Base-by-base conservation (phyloP, 768 basidiomycete genomes). In the Cystofilobasidium ferigula region DNA sequence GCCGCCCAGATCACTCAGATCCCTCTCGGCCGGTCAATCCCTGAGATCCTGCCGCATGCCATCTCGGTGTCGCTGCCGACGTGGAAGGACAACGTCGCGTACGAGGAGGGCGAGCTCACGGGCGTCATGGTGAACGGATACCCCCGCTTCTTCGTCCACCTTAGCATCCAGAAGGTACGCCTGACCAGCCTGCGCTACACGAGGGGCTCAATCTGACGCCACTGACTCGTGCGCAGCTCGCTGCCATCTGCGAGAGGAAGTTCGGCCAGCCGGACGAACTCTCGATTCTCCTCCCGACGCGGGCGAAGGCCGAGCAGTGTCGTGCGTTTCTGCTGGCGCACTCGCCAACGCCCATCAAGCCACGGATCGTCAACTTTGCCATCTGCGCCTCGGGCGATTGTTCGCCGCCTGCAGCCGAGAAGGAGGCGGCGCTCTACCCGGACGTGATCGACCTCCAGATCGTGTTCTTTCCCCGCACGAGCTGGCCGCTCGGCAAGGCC, bases 51-150 rank as follows among this genome's bases (percentile, higher is more conserved):
- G 1, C 83, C 86, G 14, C 93, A 97, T 71, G 93, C 92, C 16
- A 89, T 94, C 69, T 93, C 90, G 2, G 90, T 94, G n/a, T 92
- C 89, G 10, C 81, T 97, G 1, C 93, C 93, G 0, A 92, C 83
- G 35, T 97, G 93, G 93, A 78, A 78, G 36, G 93, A 97, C 75
- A 89, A 86, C 71, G 83, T 97, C 24, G 92, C 80, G 16, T 97
- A 97, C 71, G 94, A 97, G 76, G 86, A 90, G 71, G 89, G 89
- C 22, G 85, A 87, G 12, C 83, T 86, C 70, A 80, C 91, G 42
- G 84, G 97, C 7, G 73, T 87, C 0, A 89, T 94, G 92, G 82
- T 87, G 47, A 82, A 85, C 4, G 94, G 93, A 6, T 99, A 98
- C 73, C 94, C 94, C 0, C 79, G 94, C 61, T 98, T 98, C 77